These are phyloP conservation scores for Trichoderma afroharzianum DNA, from an alignment of 2,329 filamentous ascomycete genomes.

Conservation along the genomic window DNA sequence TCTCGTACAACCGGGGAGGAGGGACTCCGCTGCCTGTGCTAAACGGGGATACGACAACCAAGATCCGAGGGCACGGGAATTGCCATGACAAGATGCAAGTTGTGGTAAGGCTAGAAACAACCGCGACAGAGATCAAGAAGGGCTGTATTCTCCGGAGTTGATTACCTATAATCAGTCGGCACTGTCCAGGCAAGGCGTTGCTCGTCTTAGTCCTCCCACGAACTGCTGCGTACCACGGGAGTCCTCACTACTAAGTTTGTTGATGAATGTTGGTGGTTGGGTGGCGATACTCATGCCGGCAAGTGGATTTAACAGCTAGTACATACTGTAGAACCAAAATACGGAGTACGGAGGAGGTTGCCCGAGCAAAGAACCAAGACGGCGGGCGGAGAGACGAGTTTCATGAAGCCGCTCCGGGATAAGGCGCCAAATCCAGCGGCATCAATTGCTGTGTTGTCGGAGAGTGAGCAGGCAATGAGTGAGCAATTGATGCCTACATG, in stretches of 20 bases:
- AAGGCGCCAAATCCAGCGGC: background rate
- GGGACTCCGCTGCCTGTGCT: background rate
- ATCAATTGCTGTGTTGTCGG: background rate
- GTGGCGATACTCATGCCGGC: constrained; percentile 1
- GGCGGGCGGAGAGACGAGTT: background rate
- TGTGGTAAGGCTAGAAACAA: background rate
- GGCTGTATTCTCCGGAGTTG: background rate
- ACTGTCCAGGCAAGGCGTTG: background rate
- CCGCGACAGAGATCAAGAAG: background rate
- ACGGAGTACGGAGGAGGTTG: background rate
- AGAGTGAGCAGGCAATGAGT: background rate
- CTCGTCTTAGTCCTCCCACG: background rate
- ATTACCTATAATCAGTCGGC: background rate
- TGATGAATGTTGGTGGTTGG: background rate
- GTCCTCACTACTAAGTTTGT: background rate
- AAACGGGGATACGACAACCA: constrained; percentile 5
- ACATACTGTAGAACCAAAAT: background rate
- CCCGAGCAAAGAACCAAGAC: background rate
- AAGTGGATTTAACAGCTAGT: constrained; percentile 6
- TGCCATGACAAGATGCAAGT: background rate
- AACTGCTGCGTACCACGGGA: background rate
- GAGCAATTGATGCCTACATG: background rate
- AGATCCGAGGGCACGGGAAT: background rate
- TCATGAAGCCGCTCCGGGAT: background rate
- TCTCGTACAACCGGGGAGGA: background rate